phyloP scores from a whole-genome alignment of 306 rosid genomes.

The Vachellia pachyceras region DNA sequence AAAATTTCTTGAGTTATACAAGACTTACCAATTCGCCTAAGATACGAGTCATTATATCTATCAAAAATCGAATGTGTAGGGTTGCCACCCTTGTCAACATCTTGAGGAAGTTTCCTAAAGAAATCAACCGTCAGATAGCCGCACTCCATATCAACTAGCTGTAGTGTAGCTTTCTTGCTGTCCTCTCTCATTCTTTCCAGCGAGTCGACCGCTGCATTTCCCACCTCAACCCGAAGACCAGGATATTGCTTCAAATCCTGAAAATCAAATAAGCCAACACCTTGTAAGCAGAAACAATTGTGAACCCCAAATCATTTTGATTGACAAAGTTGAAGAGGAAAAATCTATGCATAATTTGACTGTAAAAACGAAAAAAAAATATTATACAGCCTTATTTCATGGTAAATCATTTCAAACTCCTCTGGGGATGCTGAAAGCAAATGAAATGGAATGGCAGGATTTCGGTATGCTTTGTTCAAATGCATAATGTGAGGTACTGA shows the following conservation, averaged over 20 bases:
- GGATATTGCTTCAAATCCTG: slow-evolving; percentile 96
- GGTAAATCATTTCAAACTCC: background rate
- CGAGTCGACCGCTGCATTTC: slow-evolving; percentile 83
- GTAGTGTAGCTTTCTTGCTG: slow-evolving; percentile 83
- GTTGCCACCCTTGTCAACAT: slow-evolving; percentile 95
- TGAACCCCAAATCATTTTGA: background rate
- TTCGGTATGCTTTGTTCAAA: background rate
- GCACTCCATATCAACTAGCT: slow-evolving; percentile 91
- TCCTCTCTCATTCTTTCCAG: slow-evolving; percentile 87
- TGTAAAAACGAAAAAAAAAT: background rate
- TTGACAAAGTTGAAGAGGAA: background rate
- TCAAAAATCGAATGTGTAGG: slow-evolving; percentile 96
- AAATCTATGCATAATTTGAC: background rate
- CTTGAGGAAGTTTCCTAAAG: slow-evolving; percentile 96
- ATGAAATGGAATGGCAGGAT: background rate
- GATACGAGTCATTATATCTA: slow-evolving; percentile 89
- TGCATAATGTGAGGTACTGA: background rate
- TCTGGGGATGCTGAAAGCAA: slow-evolving; percentile 10
- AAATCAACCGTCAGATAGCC: slow-evolving; percentile 90
- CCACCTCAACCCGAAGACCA: slow-evolving; percentile 85
- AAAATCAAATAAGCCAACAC: slow-evolving; percentile 18
- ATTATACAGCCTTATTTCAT: slow-evolving; percentile 12
- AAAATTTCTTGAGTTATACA: slow-evolving; percentile 5
- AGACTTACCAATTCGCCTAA: slow-evolving; percentile 80
- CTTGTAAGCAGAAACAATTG: slow-evolving; percentile 15